Evolutionary conservation across 2,329 filamentous ascomycete genomes (phyloP), one percentile per base, ranked within the genome.

Genomic region (Epichloe scottii): DNA sequence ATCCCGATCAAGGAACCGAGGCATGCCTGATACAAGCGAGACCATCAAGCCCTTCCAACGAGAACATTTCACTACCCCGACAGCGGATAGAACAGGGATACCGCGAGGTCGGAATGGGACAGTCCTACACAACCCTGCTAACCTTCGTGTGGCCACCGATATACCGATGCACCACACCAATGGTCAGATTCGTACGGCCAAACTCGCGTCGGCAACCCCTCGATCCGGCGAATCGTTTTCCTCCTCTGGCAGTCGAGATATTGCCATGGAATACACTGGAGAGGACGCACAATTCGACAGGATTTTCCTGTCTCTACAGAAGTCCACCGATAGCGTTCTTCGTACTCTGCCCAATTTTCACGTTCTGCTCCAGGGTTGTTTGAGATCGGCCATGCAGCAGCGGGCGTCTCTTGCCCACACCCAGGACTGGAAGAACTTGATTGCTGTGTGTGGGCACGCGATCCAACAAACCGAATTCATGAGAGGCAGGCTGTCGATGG

Each of bases 211-310:
- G 56, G 76, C 76, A n/a, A 94, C 88, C 1, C 88, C 89, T 44
- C 82, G 87, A 23, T 94, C 88, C 7, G 86, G 84, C 42, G 89
- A 95, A 60, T 88, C 87, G 0, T 94, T 93, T 63, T 76, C 73
- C 2, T 81, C 83, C 0, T 71, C 74, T 4, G 72, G 73, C 34
- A 65, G 59, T 21, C 64, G 63, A 30, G 62, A 73, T 50, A 70
- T 72, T 33, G 72, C 76, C 41, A 64, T 79, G 10, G 85, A 89
- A 48, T 79, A 83, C 47, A 78, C 77, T 2, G 85, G 89, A 56
- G 88, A 95, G 55, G 89, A 95, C 58, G 77, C 79, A 15, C 77
- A 83, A 30, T 95, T 95, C 57, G 90, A 95, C 55, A 80, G 75
- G 54, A 88, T 96, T 21, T 95, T 87, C 68, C 63, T 89, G 35